Conservation (phyloP, 2,329 filamentous ascomycete species). For the Cyphellophora europaea region DNA sequence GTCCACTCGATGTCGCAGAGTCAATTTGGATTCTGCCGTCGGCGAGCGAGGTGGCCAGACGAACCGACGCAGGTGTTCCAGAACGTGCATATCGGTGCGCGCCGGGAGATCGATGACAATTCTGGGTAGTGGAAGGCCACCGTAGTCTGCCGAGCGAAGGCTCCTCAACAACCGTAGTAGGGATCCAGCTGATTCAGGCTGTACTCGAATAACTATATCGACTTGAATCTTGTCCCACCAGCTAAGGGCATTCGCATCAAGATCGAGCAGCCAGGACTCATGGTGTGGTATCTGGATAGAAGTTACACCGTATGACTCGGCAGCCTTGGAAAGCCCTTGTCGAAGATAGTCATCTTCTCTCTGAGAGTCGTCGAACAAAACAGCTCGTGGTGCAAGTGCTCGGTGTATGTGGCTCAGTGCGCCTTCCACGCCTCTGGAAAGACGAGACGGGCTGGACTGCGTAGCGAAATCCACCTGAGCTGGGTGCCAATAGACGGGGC, state of each 20-base stretch:
- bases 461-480: constrained; percentile 65
- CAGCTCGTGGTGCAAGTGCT: constrained; percentile 68
- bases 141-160: constrained; percentile 65
- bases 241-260: constrained; percentile 28
- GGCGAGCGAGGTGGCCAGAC: constrained; percentile 54
- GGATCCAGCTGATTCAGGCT: constrained; percentile 15
- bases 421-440: constrained; percentile 54
- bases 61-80: constrained; percentile 54
- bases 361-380: constrained; percentile 60
- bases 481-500: constrained; percentile 61
- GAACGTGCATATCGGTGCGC: constrained; percentile 55
- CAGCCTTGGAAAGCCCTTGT: constrained; percentile 45
- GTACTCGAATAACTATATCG: constrained; percentile 74
- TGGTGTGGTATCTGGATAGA: neutral
- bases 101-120: constrained; percentile 77
- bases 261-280: constrained; percentile 60
- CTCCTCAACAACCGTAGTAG: constrained; percentile 60
- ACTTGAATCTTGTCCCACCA: constrained; percentile 71
- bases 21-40: constrained; percentile 45
- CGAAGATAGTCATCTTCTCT: constrained; percentile 63
- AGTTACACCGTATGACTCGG: neutral
- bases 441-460: constrained; percentile 60
- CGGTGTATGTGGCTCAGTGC: constrained; percentile 62
- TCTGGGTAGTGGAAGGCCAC: constrained; percentile 58
- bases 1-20: constrained; percentile 65